phyloP scores from a whole-genome alignment of 495 filamentous ascomycete species.

The Penicillium malachiteum region DNA sequence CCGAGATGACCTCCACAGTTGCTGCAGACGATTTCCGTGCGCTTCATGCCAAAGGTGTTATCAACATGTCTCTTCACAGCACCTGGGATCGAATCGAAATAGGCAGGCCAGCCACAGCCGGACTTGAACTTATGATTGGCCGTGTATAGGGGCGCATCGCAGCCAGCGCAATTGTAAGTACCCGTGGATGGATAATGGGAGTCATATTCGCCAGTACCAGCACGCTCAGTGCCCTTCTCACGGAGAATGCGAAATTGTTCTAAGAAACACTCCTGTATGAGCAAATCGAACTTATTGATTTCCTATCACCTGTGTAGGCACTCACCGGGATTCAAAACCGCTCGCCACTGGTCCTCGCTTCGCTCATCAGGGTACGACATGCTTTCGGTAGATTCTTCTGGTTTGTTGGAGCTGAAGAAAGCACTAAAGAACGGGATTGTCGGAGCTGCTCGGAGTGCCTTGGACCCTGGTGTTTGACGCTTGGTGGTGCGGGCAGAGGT shows the following conservation, averaged over 20 bases:
- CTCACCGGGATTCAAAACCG: slow-evolving; percentile 72
- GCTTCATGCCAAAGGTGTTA: slow-evolving; percentile 71
- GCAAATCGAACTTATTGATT: background rate
- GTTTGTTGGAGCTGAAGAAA: slow-evolving; percentile 64
- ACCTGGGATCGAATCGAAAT: slow-evolving; percentile 89
- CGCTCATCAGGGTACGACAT: slow-evolving; percentile 83
- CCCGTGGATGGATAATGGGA: slow-evolving; percentile 74
- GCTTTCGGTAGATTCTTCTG: slow-evolving; percentile 42
- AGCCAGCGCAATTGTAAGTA: slow-evolving; percentile 82
- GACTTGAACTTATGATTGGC: slow-evolving; percentile 92
- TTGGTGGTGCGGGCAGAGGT: slow-evolving; percentile 24
- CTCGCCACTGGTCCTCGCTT: slow-evolving; percentile 80
- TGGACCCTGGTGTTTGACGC: slow-evolving; percentile 36
- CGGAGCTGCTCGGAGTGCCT: slow-evolving; percentile 58
- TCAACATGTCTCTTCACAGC: slow-evolving; percentile 83
- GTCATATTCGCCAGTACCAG: slow-evolving; percentile 79
- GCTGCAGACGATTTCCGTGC: slow-evolving; percentile 89
- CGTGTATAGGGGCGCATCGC: slow-evolving; percentile 83
- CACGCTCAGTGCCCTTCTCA: slow-evolving; percentile 83
- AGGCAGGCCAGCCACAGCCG: slow-evolving; percentile 96
- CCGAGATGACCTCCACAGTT: slow-evolving; percentile 96
- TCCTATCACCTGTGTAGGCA: background rate
- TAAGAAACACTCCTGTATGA: slow-evolving; percentile 31
- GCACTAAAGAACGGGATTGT: slow-evolving; percentile 74
- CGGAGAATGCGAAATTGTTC: slow-evolving; percentile 94